These are phyloP conservation scores for Porphyrellus sp. DNA, from an alignment of 1,284 basidiomycete species.

Conservation along the genomic window DNA sequence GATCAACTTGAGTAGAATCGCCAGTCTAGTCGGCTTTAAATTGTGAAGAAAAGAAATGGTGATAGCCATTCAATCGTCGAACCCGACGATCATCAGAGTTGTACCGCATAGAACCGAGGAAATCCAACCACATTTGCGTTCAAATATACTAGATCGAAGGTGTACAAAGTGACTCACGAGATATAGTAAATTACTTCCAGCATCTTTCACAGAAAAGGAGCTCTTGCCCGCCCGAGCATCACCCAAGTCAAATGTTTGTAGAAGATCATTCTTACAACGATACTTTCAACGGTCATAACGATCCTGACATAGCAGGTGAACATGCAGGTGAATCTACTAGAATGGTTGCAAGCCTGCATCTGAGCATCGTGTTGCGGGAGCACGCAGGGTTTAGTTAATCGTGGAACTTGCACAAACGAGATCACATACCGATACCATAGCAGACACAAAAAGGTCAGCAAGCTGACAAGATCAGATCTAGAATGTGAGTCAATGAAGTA, in stretches of 20 bases:
- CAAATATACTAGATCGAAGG: neutral
- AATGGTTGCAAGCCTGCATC: neutral
- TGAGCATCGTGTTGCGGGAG: neutral
- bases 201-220: conserved; percentile 18
- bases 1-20: conserved; percentile 10
- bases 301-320: conserved; percentile 9
- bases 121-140: neutral
- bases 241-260: conserved; percentile 6
- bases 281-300: conserved; percentile 7
- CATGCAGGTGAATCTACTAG: neutral
- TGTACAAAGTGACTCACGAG: conserved; percentile 14
- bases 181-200: conserved; percentile 1
- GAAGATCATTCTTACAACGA: conserved; percentile 8
- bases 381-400: no score
- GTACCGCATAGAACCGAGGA: conserved; percentile 6
- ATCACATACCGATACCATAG: conserved; percentile 18
- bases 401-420: conserved; percentile 4
- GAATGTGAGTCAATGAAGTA: neutral
- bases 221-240: conserved; percentile 13
- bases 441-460: conserved; percentile 5
- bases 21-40: neutral
- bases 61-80: conserved; percentile 5
- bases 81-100: neutral
- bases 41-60: neutral
- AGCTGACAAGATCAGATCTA: conserved; percentile 14